These are phyloP conservation scores for Malassezia japonica DNA, from an alignment of 1,284 basidiomycete genomes.

Conservation along the genomic window DNA sequence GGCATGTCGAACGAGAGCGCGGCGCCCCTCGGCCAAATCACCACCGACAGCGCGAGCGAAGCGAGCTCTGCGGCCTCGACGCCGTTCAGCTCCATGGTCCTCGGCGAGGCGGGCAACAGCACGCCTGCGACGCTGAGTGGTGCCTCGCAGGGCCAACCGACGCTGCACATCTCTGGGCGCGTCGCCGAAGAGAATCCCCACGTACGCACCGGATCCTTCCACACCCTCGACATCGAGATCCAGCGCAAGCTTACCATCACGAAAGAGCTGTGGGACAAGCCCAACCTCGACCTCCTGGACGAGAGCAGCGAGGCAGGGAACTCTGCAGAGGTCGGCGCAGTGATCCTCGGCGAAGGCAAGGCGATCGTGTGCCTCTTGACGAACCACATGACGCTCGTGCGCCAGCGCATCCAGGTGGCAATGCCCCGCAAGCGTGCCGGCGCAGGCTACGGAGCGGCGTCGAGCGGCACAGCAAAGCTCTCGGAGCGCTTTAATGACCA, in stretches of 20 bases:
- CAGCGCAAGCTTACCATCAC: conserved; percentile 86
- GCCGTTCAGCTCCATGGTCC: conserved; percentile 24
- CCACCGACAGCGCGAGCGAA: conserved; percentile 22
- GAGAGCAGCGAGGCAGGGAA: conserved; percentile 83
- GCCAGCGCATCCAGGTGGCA: conserved; percentile 78
- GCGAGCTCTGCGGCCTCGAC: conserved; percentile 19
- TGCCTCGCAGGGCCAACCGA: conserved; percentile 29
- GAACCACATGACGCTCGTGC: conserved; percentile 88
- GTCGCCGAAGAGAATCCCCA: conserved; percentile 83
- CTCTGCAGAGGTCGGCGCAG: conserved; percentile 89
- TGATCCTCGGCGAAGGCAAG: conserved; percentile 87
- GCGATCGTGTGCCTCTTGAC: conserved; percentile 89
- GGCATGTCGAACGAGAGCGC: conserved; percentile 4
- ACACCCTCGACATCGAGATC: conserved; percentile 86
- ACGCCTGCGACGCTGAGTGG: conserved; percentile 15
- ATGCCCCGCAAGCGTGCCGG: conserved; percentile 68
- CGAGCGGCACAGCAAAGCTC: conserved; percentile 19
- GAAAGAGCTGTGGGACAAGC: conserved; percentile 82
- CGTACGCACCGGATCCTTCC: conserved; percentile 87
- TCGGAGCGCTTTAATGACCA: conserved; percentile 64
- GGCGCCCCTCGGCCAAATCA: background rate
- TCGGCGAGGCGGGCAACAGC: conserved; percentile 21
- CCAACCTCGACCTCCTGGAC: conserved; percentile 69
- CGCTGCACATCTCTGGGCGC: conserved; percentile 76
- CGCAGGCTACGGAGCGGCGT: conserved; percentile 26